Base-by-base conservation (phyloP, 768 basidiomycete genomes). In the Boletus vinaceobasis region DNA sequence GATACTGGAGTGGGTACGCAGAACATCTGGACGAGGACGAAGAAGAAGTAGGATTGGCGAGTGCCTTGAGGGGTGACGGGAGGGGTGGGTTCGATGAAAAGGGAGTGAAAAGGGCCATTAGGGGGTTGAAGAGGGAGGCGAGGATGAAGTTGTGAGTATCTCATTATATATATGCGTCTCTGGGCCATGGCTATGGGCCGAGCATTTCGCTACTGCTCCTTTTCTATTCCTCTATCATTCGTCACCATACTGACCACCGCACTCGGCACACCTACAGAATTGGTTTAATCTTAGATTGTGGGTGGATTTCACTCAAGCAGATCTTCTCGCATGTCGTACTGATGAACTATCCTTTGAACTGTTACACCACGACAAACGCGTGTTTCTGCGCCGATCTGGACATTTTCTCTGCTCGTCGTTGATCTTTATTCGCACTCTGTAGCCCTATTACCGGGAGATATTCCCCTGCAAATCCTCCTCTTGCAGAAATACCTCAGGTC, bases 361-460 rank as follows among this genome's bases (percentile, higher is more conserved):
- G 5, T 37, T 29, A 7, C 39, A 13, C 29, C 45, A 44, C 7
- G n/a, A 10, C 29, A 29, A 35, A 50, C 17, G 11, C 29, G 8
- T 13, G 7, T 52, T 31, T 33, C 23, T 32, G 15, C 26, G 15
- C 1, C n/a, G n/a, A 40, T 43, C 33, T 46, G 55, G 27, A 39
- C n/a, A 2, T 44, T 37, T 13, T 49, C 19, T 42, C 46, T 19
- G 6, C 40, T 56, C 23, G 19, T 47, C 29, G 36, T 39, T 50
- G 29, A 45, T 58, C 31, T 49, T 59, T 43, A 48, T 53, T 50
- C 49, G 38, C 48, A 44, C 55, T 53, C 27, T 53, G 27, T 57
- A 88, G 88, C 87, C 11, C 84, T 87, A 70, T 76, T 90, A 58
- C 92, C 93, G 0, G 90, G 90, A 32, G 93, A 94, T 61, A 89